Base-by-base conservation (phyloP, 192 early-diverging fungal species). In the Cetraspora pellucida region DNA sequence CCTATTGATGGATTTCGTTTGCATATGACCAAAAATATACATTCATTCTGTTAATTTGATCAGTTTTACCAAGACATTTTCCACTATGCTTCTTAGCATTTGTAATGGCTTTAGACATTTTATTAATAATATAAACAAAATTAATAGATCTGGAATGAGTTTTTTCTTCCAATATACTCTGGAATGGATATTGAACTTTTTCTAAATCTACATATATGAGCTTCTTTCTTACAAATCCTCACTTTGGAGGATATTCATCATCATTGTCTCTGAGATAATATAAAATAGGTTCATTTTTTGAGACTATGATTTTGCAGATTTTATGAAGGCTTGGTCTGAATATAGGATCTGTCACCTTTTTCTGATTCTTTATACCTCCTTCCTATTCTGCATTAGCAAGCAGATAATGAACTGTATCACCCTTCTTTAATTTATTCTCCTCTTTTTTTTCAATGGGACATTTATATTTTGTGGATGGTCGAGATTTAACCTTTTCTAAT, bases 101-200 rank as follows among this genome's bases (percentile, higher is more conserved):
- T 0, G 0, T 0, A 19, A 46, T 0, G 0, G 65, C 44, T 0
- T 67, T 67, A 67, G 65, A 9, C 1, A 67, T 43, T 67, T 67
- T 46, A 67, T 67, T 67, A 67, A 67, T 67, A 67, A 19, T 19
- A 67, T 17, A 37, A 44, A 67, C 1, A 11, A 67, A 67, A 67
- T 67, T 31, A 67, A 67, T 11, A 44, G 43, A 67, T 13, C 37
- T 47, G 44, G 43, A 67, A 17, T n/a, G 21, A 67, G 65, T 46
- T 0, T 67, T 67, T 67, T 67, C 65, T 67, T 67, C 65, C 21
- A 67, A 67, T 67, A 67, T 67, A 46, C 43, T 67, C 21, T 67
- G 43, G 43, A 37, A 17, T 10, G 10, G 43, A 67, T 67, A 67
- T 10, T 67, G 31, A 44, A 67, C 0, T 44, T 25, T 67, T 44